phyloP scores from a whole-genome alignment of 768 basidiomycete genomes.

The Lactarius tabidus region DNA sequence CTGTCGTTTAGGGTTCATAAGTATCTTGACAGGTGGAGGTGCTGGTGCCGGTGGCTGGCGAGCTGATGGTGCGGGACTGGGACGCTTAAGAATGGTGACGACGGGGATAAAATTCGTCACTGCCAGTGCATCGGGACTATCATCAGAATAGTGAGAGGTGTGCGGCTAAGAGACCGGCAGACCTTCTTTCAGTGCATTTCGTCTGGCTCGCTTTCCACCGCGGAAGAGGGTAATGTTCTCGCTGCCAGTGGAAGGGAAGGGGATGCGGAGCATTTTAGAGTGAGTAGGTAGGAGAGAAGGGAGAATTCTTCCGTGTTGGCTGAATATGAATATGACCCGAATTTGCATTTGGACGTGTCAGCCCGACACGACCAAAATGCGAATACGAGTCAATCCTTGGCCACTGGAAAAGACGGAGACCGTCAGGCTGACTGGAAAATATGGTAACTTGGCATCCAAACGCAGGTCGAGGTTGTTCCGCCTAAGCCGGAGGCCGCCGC shows the following conservation, averaged over 20 bases:
- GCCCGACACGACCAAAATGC: too few relatives aligned
- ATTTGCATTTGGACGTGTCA: too few relatives aligned
- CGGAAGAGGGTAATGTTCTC: neutral
- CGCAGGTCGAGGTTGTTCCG: too few relatives aligned
- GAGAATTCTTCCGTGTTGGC: too few relatives aligned
- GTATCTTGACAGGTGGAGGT: neutral
- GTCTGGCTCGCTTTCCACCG: neutral
- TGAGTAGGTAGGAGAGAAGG: neutral
- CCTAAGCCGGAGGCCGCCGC: too few relatives aligned
- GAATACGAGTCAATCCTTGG: too few relatives aligned
- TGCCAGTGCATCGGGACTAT: neutral
- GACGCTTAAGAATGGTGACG: neutral
- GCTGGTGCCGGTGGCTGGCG: neutral
- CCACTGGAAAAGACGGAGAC: too few relatives aligned
- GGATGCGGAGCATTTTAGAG: neutral
- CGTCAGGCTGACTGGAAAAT: too few relatives aligned
- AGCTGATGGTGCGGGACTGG: neutral
- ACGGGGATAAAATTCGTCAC: neutral
- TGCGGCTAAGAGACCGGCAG: neutral
- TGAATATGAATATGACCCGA: too few relatives aligned
- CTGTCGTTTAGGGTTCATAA: neutral
- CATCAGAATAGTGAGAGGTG: neutral
- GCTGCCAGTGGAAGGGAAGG: neutral
- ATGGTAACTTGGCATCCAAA: too few relatives aligned
- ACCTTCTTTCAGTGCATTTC: constrained; percentile 2